Conservation (phyloP, 1,284 basidiomycete genomes). For the Kwoniella shivajii region DNA sequence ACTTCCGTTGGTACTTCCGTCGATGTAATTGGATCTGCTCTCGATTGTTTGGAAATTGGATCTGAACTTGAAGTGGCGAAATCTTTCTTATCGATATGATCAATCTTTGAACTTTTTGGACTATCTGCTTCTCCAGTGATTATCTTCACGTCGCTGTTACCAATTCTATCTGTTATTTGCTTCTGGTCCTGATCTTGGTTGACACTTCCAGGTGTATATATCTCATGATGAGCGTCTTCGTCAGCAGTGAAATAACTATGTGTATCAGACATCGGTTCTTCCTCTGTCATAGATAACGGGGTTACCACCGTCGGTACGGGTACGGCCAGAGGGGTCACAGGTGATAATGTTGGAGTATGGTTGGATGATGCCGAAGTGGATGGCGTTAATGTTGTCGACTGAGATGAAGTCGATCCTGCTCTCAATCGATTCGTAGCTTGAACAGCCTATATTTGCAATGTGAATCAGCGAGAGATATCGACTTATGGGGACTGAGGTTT, state of each 20-base stretch:
- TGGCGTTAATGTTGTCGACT: neutral
- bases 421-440: conserved; percentile 32
- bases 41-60: neutral
- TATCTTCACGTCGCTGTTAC: neutral
- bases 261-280: conserved; percentile 13
- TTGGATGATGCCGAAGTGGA: conserved; percentile 9
- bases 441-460: conserved; percentile 20
- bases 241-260: conserved; percentile 13
- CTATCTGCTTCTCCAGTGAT: neutral
- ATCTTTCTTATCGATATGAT: neutral
- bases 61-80: neutral
- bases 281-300: conserved; percentile 27
- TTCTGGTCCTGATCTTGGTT: neutral
- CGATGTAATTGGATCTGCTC: neutral
- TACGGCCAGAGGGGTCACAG: neutral
- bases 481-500: no score
- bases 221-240: conserved; percentile 8
- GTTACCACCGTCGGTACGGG: conserved; percentile 16
- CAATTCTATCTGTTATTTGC: no score
- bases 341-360: neutral
- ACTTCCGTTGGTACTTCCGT: neutral
- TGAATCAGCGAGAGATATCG: neutral
- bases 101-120: neutral
- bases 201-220: conserved; percentile 4
- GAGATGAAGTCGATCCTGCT: conserved; percentile 10